Percentiles rank a stretch among this genome's conserved stretches.
Conservation (phyloP, 768 basidiomycete species). For the Tricholoma flavovirens region DNA sequence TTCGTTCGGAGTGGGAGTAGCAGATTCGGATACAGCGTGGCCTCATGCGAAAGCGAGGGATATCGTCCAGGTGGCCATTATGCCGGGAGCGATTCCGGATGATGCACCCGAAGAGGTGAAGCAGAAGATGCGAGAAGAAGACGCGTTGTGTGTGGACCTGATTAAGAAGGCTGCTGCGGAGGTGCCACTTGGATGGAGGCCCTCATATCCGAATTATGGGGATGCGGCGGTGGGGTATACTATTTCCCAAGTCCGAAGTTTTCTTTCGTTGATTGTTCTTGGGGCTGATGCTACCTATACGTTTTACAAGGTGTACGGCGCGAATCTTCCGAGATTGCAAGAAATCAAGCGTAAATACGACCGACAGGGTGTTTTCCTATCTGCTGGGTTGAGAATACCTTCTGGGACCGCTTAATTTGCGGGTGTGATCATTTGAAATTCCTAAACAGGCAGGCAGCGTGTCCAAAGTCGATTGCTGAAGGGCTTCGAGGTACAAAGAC, state of each 20-base stretch:
- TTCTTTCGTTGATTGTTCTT: neutral
- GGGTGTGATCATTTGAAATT: neutral
- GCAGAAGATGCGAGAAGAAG: neutral
- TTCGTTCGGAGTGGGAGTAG: neutral
- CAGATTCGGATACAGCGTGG: neutral
- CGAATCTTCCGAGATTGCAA: constrained; percentile 12
- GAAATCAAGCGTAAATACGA: neutral
- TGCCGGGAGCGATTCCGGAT: neutral
- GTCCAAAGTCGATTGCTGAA: too few species aligned
- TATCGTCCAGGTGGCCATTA: neutral
- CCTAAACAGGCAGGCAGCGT: too few species aligned
- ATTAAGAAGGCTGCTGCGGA: neutral
- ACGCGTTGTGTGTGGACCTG: neutral
- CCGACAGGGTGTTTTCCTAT: neutral
- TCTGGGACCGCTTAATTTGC: neutral
- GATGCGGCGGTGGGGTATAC: neutral
- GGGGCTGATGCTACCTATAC: too few species aligned
- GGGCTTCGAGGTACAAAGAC: too few species aligned
- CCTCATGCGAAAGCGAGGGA: neutral
- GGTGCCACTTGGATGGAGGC: neutral
- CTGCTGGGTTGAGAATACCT: neutral
- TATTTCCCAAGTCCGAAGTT: neutral
- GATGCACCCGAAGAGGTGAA: neutral
- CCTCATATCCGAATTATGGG: neutral
- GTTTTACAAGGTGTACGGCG: neutral